Base-by-base conservation (phyloP, 768 basidiomycete genomes). In the Rhodotorula kratochvilovae region DNA sequence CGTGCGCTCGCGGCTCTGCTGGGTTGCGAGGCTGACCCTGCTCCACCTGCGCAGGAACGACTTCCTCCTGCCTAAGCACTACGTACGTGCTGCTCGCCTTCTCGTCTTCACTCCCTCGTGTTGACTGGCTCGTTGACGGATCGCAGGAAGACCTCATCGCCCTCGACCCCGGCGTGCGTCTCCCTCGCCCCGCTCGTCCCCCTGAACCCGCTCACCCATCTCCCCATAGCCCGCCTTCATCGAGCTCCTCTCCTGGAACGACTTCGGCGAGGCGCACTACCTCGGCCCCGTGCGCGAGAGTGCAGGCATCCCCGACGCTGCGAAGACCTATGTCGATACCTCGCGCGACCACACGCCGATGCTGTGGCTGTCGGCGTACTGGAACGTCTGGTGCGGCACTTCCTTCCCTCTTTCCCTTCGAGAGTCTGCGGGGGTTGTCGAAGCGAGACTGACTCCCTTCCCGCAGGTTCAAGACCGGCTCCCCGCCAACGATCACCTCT, bases 231-330 rank as follows among this genome's bases (percentile, higher is more conserved):
- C 66, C 2, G 42, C 39, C 31, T 67, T 65, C 51, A 54, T 72
- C 15, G 71, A 72, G 45, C 57, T 72, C 3, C 58, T 67, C 33
- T 46, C 54, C 23, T 58, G 33, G 39, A 67, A 67, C 57, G 67
- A 72, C 35, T 72, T 46, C 35, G 71, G 67, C 31, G 63, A 68
- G 21, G 42, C 50, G 21, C 67, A 67, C 25, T 72, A 68, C 46
- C 63, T 72, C 43, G 55, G 63, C 8, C 35, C 61, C 2, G 65
- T 71, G 5, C 46, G 61, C 5, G 27, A 35, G 25, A 36, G 31
- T 16, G 62, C 62, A 3, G 62, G 60, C 21, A 51, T 65, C 19
- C 59, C 65, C 1, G 8, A 31, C 6, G 57, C 36, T 33, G 66
- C 70, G 6, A 45, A 55, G 25, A 50, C 29, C 29, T 71, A 71